Percentiles rank a stretch among this genome's conserved stretches.
Evolutionary conservation across 441 rosid genomes (phyloP).

Genomic region (Syzygium syzygioides): DNA sequence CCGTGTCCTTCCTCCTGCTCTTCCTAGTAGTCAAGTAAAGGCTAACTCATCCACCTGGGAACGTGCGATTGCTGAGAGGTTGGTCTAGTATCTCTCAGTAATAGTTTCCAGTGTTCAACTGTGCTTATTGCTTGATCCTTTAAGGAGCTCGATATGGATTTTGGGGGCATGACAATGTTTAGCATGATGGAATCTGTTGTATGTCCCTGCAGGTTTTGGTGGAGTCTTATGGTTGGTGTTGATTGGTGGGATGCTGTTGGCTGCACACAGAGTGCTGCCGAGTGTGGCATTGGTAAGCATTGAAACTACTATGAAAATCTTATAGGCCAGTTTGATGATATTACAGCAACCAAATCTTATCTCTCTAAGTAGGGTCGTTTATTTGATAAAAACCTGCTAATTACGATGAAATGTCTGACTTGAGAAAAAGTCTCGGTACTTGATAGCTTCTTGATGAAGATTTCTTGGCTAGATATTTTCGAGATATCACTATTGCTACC

Average conservation of each 20-base stretch:
- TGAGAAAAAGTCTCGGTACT: neutral
- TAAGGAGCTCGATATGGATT: neutral
- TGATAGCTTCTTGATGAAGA: neutral
- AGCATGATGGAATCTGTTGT: conserved; percentile 1
- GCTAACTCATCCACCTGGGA: conserved; percentile 85
- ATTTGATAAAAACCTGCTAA: neutral
- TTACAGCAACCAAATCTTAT: neutral
- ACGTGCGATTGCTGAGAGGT: conserved; percentile 99
- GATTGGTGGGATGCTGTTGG: conserved; percentile 99
- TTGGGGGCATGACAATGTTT: neutral
- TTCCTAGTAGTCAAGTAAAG: conserved; percentile 72
- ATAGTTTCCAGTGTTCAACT: neutral
- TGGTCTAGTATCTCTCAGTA: neutral
- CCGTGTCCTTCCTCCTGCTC: conserved; percentile 94
- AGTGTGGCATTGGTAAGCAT: conserved; percentile 85
- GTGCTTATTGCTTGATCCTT: neutral
- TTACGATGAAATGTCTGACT: neutral
- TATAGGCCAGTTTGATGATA: neutral
- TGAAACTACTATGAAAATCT: neutral
- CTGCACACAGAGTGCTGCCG: conserved; percentile 99
- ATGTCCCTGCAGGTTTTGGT: conserved; percentile 82
- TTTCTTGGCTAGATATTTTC: neutral
- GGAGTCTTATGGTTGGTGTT: conserved; percentile 99
- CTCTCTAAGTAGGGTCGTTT: neutral
- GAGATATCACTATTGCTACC: neutral